Conservation (phyloP, 2,329 filamentous ascomycete species). For the Waltergamsia citrina region DNA sequence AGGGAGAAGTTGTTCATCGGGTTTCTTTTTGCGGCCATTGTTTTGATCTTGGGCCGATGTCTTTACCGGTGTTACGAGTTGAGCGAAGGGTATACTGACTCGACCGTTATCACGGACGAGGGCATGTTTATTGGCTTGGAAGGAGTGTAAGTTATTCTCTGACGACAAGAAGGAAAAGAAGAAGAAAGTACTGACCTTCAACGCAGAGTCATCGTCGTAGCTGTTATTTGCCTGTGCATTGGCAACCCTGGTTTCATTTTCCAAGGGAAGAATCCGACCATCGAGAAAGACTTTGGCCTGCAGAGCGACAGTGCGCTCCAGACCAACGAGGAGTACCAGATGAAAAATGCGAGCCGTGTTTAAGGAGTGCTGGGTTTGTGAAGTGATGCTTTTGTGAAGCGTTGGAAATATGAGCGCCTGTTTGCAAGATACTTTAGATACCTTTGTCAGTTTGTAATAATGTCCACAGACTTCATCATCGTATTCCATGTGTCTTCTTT, state of each 20-base stretch:
- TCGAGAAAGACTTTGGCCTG: too few species aligned
- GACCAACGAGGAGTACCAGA: too few species aligned
- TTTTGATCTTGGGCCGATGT: constrained; percentile 51
- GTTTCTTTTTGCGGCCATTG: constrained; percentile 41
- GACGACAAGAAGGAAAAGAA: not conserved
- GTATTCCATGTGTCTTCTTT: too few species aligned
- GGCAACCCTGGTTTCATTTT: constrained; percentile 26
- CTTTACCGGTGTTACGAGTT: constrained; percentile 57
- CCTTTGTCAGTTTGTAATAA: too few species aligned
- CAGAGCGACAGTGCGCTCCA: too few species aligned
- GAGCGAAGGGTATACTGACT: constrained; percentile 47
- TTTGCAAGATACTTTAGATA: too few species aligned
- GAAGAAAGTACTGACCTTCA: constrained; percentile 5
- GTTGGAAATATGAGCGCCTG: too few species aligned
- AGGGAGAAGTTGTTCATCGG: constrained; percentile 34
- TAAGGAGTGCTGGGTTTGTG: too few species aligned
- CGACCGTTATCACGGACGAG: constrained; percentile 41
- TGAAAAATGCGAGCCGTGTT: too few species aligned
- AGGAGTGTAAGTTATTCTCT: constrained; percentile 27
- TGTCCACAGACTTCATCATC: too few species aligned
- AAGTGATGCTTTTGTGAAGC: too few species aligned
- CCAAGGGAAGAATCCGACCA: too few species aligned
- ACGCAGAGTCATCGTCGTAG: constrained; percentile 23
- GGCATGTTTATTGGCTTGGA: constrained; percentile 44
- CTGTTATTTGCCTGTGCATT: constrained; percentile 23